Evolutionary conservation across 805 yeast species (phyloP).

Genomic region (Candida taoyuanica): DNA sequence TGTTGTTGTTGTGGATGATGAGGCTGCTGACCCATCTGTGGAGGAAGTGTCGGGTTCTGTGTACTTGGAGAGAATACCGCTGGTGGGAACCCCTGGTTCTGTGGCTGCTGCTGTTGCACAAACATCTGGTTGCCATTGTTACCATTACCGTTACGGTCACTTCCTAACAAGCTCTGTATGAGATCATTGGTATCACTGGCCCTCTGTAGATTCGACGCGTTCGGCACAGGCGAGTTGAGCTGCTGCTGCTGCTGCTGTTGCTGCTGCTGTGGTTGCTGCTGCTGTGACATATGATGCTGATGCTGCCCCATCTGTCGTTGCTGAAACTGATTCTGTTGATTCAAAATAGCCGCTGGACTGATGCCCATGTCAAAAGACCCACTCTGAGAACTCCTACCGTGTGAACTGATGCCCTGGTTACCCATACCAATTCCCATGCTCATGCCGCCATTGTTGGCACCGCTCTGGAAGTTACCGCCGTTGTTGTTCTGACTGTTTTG

Average conservation of each 20-base stretch:
- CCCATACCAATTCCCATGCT: constrained; percentile 1
- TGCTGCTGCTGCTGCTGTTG: constrained; percentile 12
- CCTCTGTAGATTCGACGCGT: constrained; percentile 25
- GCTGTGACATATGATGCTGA: constrained; percentile 12
- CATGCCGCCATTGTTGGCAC: neutral
- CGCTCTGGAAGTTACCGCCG: neutral
- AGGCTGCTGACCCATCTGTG: constrained; percentile 14
- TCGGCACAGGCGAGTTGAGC: constrained; percentile 18
- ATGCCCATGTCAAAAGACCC: constrained; percentile 16
- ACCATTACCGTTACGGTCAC: constrained; percentile 29
- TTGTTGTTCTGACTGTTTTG: neutral
- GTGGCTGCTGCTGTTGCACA: constrained; percentile 17
- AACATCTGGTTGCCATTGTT: constrained; percentile 2
- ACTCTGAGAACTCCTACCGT: constrained; percentile 9
- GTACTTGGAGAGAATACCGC: constrained; percentile 24
- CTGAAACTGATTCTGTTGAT: constrained; percentile 13
- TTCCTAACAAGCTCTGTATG: constrained; percentile 20
- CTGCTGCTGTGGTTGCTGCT: constrained; percentile 11
- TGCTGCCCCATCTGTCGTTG: constrained; percentile 13
- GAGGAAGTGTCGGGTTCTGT: constrained; percentile 20
- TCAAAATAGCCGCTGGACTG: constrained; percentile 22
- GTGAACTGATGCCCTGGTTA: neutral
- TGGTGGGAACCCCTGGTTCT: constrained; percentile 25
- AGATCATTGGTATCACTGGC: constrained; percentile 20
- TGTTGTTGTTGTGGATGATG: constrained; percentile 9